These are phyloP conservation scores for Penicillium flavigenum DNA, from an alignment of 495 filamentous ascomycete genomes.

Conservation along the genomic window DNA sequence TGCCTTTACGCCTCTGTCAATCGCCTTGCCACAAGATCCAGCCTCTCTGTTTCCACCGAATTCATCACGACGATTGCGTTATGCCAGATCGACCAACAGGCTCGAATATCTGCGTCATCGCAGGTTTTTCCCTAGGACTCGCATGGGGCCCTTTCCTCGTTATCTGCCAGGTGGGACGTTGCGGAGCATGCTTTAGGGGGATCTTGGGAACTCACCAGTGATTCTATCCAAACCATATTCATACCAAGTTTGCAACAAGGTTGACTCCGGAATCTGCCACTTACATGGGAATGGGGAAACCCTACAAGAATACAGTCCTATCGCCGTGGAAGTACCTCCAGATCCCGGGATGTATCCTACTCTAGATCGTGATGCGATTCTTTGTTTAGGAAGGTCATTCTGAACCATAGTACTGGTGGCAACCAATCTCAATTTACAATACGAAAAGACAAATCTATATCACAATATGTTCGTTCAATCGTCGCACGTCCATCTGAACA, in stretches of 20 bases:
- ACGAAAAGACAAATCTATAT: not conserved
- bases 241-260: not conserved
- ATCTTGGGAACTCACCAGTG: not conserved
- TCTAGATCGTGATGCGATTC: not conserved
- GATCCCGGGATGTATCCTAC: not conserved
- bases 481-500: not conserved
- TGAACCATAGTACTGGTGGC: not conserved
- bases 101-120: not conserved
- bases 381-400: not conserved
- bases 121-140: too few relatives aligned
- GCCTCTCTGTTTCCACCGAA: not conserved
- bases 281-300: not conserved
- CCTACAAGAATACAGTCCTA: not conserved
- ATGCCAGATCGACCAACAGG: not conserved
- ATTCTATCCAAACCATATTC: not conserved
- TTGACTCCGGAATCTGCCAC: not conserved
- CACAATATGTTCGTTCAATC: conserved; percentile 5
- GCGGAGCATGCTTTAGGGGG: not conserved
- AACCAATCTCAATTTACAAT: conserved; percentile 4
- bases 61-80: not conserved
- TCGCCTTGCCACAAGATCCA: not conserved
- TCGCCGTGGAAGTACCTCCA: not conserved
- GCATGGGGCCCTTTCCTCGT: not conserved
- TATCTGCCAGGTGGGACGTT: not conserved
- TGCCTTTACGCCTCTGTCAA: not conserved